Percentiles rank a stretch among this genome's conserved stretches.
phyloP scores from a whole-genome alignment of 2,329 filamentous ascomycete species.

The Aspergillus quadrilineatus region DNA sequence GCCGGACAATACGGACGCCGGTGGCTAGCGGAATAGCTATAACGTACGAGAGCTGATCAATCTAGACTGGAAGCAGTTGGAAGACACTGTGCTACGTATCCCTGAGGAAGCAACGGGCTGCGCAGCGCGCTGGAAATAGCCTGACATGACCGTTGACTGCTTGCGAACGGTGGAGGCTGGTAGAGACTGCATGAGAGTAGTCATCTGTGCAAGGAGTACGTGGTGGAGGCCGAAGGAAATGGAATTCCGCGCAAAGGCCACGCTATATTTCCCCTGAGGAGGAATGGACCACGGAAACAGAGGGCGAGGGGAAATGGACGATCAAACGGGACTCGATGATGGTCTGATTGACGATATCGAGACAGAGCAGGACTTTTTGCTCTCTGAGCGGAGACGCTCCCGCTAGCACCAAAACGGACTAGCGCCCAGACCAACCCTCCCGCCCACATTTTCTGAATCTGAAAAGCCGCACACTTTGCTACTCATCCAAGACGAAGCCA shows the following conservation, averaged over 20 bases:
- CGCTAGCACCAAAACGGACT: conserved; percentile 29
- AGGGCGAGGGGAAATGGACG: conserved; percentile 2
- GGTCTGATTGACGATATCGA: conserved; percentile 8
- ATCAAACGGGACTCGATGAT: conserved; percentile 5
- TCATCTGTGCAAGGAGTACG: conserved; percentile 27
- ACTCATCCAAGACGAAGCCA: conserved; percentile 9
- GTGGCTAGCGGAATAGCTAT: conserved; percentile 11
- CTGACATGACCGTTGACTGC: conserved; percentile 31
- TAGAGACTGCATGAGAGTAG: conserved; percentile 31
- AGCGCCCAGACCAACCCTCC: conserved; percentile 33
- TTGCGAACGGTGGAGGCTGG: conserved; percentile 37
- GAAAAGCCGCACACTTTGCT: conserved; percentile 28
- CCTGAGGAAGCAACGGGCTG: conserved; percentile 30
- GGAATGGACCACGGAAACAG: conserved; percentile 1
- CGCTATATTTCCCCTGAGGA: neutral
- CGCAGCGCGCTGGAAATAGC: conserved; percentile 27
- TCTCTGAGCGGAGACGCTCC: conserved; percentile 24
- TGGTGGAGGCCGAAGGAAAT: neutral
- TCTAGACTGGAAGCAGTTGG: conserved; percentile 30
- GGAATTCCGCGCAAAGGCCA: neutral
- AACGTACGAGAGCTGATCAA: conserved; percentile 33
- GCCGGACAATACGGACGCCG: neutral
- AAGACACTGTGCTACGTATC: conserved; percentile 31
- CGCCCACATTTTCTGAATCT: conserved; percentile 33
- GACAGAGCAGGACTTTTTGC: conserved; percentile 23